A percentile compares a stretch with the other conserved stretches of the same genome.
Conservation (phyloP, 495 filamentous ascomycete genomes). For the Paragyromitra xinjiangensis region DNA sequence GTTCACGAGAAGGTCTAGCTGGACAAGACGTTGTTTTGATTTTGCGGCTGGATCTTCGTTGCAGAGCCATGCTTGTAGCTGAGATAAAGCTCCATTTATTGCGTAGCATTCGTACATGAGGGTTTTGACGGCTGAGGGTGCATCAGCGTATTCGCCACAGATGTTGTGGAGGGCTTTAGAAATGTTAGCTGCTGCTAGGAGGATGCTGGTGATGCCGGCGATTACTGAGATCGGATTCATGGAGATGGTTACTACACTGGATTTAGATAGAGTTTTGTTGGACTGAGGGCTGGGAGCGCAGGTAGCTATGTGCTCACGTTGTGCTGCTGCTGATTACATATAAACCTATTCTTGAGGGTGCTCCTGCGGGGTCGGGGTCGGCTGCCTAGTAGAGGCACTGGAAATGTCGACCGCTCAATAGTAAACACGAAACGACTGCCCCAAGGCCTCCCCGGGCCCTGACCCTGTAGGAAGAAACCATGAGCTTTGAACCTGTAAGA, state of each 20-base stretch:
- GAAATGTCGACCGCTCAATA: no score
- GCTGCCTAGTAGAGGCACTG: no score
- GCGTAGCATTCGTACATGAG: slow-evolving; percentile 28
- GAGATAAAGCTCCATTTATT: slow-evolving; percentile 13
- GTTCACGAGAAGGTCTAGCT: slow-evolving; percentile 27
- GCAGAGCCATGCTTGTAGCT: slow-evolving; percentile 17
- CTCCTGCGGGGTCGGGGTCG: no score
- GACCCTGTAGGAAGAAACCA: no score
- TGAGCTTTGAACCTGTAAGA: no score
- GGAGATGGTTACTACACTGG: no score
- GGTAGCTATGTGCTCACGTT: no score
- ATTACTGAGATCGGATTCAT: slow-evolving; percentile 20
- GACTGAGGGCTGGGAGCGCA: not conserved
- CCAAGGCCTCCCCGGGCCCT: no score
- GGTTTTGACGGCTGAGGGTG: not conserved
- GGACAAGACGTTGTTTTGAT: slow-evolving; percentile 16
- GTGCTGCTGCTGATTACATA: no score
- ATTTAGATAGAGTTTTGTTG: not conserved
- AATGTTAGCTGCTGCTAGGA: not conserved
- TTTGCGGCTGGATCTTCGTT: not conserved
- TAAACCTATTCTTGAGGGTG: no score
- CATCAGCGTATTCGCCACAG: slow-evolving; percentile 4
- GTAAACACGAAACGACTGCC: no score
- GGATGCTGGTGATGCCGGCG: slow-evolving; percentile 14
- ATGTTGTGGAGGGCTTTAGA: slow-evolving; percentile 10